A percentile compares a stretch with the other conserved stretches of the same genome.
Conservation (phyloP, 83 land plant species). For the Isoetes engelmannii region DNA sequence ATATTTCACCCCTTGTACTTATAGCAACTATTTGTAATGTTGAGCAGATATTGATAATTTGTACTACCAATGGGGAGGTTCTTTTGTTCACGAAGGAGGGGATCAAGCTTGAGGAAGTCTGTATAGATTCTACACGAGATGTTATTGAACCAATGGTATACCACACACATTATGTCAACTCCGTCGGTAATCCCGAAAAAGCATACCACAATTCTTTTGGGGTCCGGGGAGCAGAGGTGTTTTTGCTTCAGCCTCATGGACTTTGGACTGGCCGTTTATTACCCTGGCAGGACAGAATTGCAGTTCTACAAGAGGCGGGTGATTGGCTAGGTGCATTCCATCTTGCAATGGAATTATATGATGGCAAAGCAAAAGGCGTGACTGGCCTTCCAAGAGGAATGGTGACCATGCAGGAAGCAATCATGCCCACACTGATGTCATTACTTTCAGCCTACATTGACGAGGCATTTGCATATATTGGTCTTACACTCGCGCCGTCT, state of each 20-base stretch:
- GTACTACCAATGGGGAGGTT: conserved; percentile 64
- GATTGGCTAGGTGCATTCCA: conserved; percentile 99
- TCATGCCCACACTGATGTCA: conserved; percentile 74
- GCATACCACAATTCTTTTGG: conserved; percentile 73
- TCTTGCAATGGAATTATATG: conserved; percentile 91
- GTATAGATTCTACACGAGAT: conserved; percentile 33
- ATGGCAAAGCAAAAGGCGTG: conserved; percentile 89
- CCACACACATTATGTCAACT: conserved; percentile 67
- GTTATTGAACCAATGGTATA: conserved; percentile 52
- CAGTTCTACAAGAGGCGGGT: conserved; percentile 84
- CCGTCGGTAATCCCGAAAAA: conserved; percentile 90
- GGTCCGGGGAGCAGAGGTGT: conserved; percentile 76
- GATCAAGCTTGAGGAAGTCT: conserved; percentile 56
- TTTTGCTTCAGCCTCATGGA: conserved; percentile 69
- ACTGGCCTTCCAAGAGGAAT: conserved; percentile 78
- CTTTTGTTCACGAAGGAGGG: conserved; percentile 82
- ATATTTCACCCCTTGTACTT: background rate
- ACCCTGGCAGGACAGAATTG: conserved; percentile 91
- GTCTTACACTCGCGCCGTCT: conserved; percentile 52
- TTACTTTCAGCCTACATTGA: conserved; percentile 79
- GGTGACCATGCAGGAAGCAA: conserved; percentile 56
- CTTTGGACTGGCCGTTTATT: conserved; percentile 78
- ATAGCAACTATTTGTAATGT: conserved; percentile 8
- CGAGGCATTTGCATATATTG: conserved; percentile 90
- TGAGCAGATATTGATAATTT: conserved; percentile 72